Evolutionary conservation across 2,329 filamentous ascomycete species (phyloP), one percentile per base, ranked within the genome.

Genomic region (Epichloe scottii): DNA sequence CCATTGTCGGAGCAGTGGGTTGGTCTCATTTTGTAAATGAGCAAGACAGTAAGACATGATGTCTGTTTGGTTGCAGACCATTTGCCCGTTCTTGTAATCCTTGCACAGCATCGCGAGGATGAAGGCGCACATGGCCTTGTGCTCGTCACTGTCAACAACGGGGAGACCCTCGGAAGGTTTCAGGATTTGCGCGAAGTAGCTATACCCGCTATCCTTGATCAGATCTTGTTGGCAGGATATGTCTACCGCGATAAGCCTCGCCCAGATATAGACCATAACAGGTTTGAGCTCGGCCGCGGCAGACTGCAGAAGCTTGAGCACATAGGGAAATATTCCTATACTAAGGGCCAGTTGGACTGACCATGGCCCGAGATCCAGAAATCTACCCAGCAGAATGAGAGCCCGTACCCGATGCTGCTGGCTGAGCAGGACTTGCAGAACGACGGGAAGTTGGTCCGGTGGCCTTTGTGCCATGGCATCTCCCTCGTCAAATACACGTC

Each of bases 251-350:
- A 98, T 80, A 42, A 98, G 89, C 46, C 93, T 81, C 5, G 93
- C 90, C 93, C 93, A 98, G 56, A 98, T 98, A 67, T 97, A 98
- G 5, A 98, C 90, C 93, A 98, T 97, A 54, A 97, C 90, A 0
- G 93, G 91, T 63, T 97, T 97, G 55, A 98, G 71, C 66, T 98
- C 93, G 45, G 89, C 80, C 0, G 93, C 93, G 45, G 94, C 91
- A 4, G 93, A 97, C 66, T 98, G 93, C 17, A 98, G 73, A 26
- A 98, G 75, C 68, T 98, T 98, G 35, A 98, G 73, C n/a, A 98
- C 93, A 63, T 98, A 98, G 0, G 93, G 93, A 67, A 98, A 98
- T 55, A 98, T 98, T 23, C 93, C 93, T 55, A 98, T 98, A 66
- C 90, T 96, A 15, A 98, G 76, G 15, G 93, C 93, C 40, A 98